Evolutionary conservation across 176 grass and related monocot genomes (phyloP), one percentile per base, ranked within the genome.

Genomic region (Triticum turgidum): DNA sequence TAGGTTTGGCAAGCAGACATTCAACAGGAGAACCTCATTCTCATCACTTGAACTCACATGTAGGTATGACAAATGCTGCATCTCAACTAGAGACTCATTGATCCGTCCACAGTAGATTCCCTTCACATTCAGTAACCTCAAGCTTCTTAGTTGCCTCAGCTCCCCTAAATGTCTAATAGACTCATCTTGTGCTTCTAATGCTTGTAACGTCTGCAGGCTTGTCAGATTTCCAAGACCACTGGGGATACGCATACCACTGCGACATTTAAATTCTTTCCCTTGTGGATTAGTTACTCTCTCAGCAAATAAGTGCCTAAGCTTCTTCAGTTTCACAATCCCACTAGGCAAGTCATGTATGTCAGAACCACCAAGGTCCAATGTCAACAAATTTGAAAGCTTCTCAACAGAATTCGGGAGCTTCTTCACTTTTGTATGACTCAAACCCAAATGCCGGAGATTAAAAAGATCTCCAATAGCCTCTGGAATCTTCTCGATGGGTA

Each of bases 381-480:
- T 49, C 12, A 49, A 14, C 45, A 14, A 49, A 49, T 49, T 49
- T 5, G 45, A 49, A 14, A 49, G 45, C n/a, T 49, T 49, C 45
- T 14, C 1, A 0, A 49, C 0, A 49, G 45, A 0, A 1, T 14
- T 14, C 0, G 45, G 45, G 12, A 49, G 45, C 45, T 0, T 44
- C 42, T 44, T 44, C 42, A 44, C 42, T 0, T 44, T 11, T 3
- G 42, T 11, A 44, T 1, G 0, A 3, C 42, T 2, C 10, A 44
- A 44, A 11, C 42, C 42, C 10, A 44, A 44, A 44, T 44, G 10
- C 0, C 10, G 42, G 42, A 44, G 42, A 44, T 44, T 44, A 44
- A 44, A 44, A 11, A 44, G 42, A 44, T 44, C 42, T 1, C 42
- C 44, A 47, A 47, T 49, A 49, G 45, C 45, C 14, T 49, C 45